Conservation (phyloP, 2,329 filamentous ascomycete species). For the Metarhizium brunneum region DNA sequence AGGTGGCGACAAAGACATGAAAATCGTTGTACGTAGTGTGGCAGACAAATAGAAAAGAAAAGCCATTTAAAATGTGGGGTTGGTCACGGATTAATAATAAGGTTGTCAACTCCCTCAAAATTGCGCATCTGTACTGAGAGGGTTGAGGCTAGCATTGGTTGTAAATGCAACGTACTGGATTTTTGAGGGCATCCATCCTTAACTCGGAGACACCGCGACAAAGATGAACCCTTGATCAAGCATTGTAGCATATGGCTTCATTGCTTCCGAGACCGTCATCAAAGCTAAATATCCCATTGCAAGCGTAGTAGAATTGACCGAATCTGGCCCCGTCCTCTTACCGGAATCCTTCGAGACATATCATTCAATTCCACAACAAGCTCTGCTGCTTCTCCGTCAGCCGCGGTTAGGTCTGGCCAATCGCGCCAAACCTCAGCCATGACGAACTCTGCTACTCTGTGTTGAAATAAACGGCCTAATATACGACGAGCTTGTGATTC, state of each 20-base stretch:
- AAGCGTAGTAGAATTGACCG: slow-evolving; percentile 29
- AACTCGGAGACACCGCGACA: too few species aligned
- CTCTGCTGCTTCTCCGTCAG: slow-evolving; percentile 15
- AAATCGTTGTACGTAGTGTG: neutral
- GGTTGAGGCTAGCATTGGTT: neutral
- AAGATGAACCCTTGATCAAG: too few species aligned
- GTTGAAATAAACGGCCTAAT: slow-evolving; percentile 32
- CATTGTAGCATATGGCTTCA: neutral
- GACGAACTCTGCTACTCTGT: slow-evolving; percentile 18
- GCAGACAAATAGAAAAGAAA: neutral
- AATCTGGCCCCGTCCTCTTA: slow-evolving; percentile 38
- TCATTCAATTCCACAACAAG: slow-evolving; percentile 14
- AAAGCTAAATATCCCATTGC: neutral
- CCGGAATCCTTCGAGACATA: slow-evolving; percentile 17
- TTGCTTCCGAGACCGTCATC: neutral
- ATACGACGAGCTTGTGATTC: slow-evolving; percentile 58
- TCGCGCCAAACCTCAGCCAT: slow-evolving; percentile 65
- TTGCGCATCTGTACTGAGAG: neutral
- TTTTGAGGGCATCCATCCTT: too few species aligned
- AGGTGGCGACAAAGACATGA: neutral
- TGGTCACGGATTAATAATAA: neutral
- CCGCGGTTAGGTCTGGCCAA: slow-evolving; percentile 37
- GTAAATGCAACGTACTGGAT: neutral
- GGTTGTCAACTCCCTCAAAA: neutral
- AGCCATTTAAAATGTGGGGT: neutral